phyloP scores from a whole-genome alignment of 148 eudicot species.

The Bassia scoparia region DNA sequence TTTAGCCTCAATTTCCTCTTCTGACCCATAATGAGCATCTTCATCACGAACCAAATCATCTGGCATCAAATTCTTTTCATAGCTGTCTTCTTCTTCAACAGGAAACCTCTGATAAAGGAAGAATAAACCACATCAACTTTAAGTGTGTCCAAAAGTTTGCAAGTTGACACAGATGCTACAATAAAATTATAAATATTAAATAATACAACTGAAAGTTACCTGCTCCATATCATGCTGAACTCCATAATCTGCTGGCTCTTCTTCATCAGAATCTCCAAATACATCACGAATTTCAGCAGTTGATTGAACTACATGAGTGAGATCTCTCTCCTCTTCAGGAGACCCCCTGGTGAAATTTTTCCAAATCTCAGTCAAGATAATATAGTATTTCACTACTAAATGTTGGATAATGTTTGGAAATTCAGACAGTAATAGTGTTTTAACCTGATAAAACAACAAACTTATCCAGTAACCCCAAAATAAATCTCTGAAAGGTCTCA shows the following conservation, averaged over 20 bases:
- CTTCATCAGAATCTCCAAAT: slow-evolving; percentile 99
- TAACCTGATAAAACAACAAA: not conserved
- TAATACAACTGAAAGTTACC: slow-evolving; percentile 35
- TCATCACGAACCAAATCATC: slow-evolving; percentile 89
- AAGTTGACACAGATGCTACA: slow-evolving; percentile 18
- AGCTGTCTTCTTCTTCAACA: slow-evolving; percentile 74
- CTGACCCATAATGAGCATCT: slow-evolving; percentile 71
- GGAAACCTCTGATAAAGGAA: slow-evolving; percentile 52
- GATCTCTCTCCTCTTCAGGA: slow-evolving; percentile 74
- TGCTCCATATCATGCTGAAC: slow-evolving; percentile 61
- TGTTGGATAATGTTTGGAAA: not conserved
- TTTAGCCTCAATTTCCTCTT: slow-evolving; percentile 73
- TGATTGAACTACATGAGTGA: slow-evolving; percentile 48
- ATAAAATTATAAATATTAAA: not conserved
- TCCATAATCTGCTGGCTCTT: slow-evolving; percentile 67
- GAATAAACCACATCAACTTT: slow-evolving; percentile 4
- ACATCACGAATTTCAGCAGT: slow-evolving; percentile 92
- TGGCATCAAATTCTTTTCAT: slow-evolving; percentile 62
- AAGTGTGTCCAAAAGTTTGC: slow-evolving; percentile 3
- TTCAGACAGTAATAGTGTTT: not conserved
- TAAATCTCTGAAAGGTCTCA: not conserved
- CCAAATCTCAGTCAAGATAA: not conserved
- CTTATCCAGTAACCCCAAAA: not conserved
- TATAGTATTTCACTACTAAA: not conserved
- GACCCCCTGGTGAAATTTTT: slow-evolving; percentile 38